These are phyloP conservation scores for Oryza rufipogon DNA, from an alignment of 176 grass and related monocot species.

Conservation along the genomic window DNA sequence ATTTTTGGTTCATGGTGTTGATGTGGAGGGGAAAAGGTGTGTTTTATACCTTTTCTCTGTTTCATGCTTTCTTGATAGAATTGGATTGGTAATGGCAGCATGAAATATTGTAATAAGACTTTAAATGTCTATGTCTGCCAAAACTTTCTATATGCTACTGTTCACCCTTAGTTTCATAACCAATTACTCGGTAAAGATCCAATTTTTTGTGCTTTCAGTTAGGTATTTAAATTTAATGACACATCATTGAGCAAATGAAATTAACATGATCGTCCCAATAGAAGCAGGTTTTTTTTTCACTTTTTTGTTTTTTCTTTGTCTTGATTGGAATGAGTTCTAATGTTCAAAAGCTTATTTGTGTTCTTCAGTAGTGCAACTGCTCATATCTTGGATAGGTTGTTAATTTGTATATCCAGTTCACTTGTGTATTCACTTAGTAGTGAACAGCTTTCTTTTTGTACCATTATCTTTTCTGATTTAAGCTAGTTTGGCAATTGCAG, in stretches of 20 bases:
- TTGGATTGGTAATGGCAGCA: neutral
- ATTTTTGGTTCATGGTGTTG: constrained; percentile 99
- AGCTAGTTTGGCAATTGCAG: constrained; percentile 41
- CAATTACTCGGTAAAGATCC: neutral
- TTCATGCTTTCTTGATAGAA: constrained; percentile 22
- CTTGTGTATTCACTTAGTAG: neutral
- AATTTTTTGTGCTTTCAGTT: neutral
- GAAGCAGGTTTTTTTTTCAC: neutral
- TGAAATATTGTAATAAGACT: neutral
- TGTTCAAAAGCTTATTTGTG: neutral
- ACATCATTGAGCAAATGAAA: neutral
- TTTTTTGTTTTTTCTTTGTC: neutral
- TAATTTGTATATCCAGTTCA: neutral
- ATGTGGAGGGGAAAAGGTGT: constrained; percentile 96
- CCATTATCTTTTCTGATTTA: constrained; percentile 26
- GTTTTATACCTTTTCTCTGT: constrained; percentile 9
- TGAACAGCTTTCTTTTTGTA: neutral
- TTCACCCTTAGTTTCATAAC: neutral
- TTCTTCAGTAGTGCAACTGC: neutral
- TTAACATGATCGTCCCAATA: neutral
- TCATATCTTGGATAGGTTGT: constrained; percentile 12
- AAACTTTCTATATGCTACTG: neutral
- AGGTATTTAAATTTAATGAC: neutral
- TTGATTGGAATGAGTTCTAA: neutral
- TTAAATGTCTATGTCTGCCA: neutral